Evolutionary conservation across 805 yeast species (phyloP), one percentile per base, ranked within the genome.

Genomic region (Pichia cephalocereana): DNA sequence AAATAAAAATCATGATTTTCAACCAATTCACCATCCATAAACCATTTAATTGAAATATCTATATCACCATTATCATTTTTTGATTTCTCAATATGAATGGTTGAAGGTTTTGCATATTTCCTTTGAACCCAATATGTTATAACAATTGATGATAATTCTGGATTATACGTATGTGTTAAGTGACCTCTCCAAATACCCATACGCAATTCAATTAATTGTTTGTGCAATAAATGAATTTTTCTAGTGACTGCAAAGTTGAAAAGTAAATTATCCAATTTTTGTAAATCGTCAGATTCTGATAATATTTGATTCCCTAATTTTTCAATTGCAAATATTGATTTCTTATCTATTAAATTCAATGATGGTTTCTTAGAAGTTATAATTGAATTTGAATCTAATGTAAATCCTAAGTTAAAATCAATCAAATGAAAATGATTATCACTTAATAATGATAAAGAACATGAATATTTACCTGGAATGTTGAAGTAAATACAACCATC

Each of bases 401-500:
- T 72, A 57, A 84, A 82, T 23, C 75, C 67, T 48, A 89, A 76
- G 47, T 78, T 73, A 64, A 89, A 83, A 61, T 86, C 91, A 19
- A 91, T 84, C 51, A 88, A 72, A 59, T 82, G 86, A 56, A 85
- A 82, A 15, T 88, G 88, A 27, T 80, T 80, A 56, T 79, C 82
- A 7, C 81, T 81, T n/a, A 50, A 43, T 37, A 87, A 80, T 0
- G 93, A 86, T n/a, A 90, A 71, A 26, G 89, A 86, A 15, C 88
- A 74, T 60, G 81, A 80, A 59, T 86, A 88, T 44, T 83, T 83
- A 46, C 78, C 73, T 1, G 75, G 72, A 2, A 86, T 77, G 4
- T 75, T 70, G 54, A 86, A 80, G 46, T 75, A 75, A 3, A 85
- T 82, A 45, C 95, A 71, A 14, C 98, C 99, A 64, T 91, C 82